Base-by-base conservation (phyloP, 371 early-diverging fungal genomes). In the Dentiscutata heterogama region DNA sequence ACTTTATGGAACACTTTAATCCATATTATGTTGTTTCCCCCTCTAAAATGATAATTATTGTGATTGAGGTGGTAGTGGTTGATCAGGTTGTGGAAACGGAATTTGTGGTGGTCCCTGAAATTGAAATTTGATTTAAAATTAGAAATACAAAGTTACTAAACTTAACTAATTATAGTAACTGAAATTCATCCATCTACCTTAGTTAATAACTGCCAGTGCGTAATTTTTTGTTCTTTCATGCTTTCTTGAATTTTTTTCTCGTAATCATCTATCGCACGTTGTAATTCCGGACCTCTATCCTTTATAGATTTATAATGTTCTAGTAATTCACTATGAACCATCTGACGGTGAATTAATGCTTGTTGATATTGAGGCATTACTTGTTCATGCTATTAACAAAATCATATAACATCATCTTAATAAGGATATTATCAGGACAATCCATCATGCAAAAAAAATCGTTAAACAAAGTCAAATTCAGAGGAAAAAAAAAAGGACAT, bases 181-280 rank as follows among this genome's bases (percentile, higher is more conserved):
- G 16, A 51, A 51, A 51, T 51, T 51, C 50, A 50, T 50, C 10
- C 10, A 22, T 60, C 22, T 25, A 85, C 86, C 83, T 92, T 88
- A 25, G 90, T 84, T 87, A 93, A 85, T 85, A 94, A 84, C 68
- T 93, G 90, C 93, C 93, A 92, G 29, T 93, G 86, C 8, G 94
- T 92, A 89, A 91, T 88, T 84, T 92, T 93, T 71, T 71, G 13
- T 25, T 71, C 27, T 71, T 71, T 71, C 71, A 71, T 71, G 91
- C 92, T 92, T 83, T 92, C 92, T 86, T 90, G 89, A 86, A 91
- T 84, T 83, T 90, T 88, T 70, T 86, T 84, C 51, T 80, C 68
- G 16, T 42, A 56, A 53, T 68, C 29, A 13, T 80, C 88, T 83
- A 90, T 89, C 85, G 90, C 86, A 50, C 86, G 86, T 74, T 86